Conservation (phyloP, 1,284 basidiomycete genomes). For the Leucoagaricus sp. region DNA sequence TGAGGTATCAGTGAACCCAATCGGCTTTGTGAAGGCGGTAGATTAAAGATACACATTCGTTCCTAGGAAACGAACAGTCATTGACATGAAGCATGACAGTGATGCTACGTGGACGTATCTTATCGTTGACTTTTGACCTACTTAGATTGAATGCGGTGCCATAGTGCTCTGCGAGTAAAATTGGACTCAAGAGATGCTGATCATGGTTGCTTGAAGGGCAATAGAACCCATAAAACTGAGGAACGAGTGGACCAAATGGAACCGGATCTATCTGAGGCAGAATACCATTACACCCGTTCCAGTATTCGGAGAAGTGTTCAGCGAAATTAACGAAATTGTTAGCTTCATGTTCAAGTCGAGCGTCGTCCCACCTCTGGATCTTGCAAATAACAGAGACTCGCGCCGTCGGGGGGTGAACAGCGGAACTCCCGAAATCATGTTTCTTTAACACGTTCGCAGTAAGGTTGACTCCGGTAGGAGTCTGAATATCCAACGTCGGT, state of each 20-base stretch:
- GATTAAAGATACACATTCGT: too few species aligned
- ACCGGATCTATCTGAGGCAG: constrained; percentile 42
- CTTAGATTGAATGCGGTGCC: too few species aligned
- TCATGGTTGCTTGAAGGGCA: too few species aligned
- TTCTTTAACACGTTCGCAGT: constrained; percentile 26
- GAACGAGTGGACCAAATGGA: constrained; percentile 47
- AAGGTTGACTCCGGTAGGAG: constrained; percentile 18
- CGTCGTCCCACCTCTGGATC: constrained; percentile 28
- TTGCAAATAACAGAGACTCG: constrained; percentile 31
- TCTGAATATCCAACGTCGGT: constrained; percentile 28
- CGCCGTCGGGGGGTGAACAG: constrained; percentile 16
- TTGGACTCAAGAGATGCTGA: too few species aligned
- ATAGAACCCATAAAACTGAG: constrained; percentile 59
- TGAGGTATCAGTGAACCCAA: too few species aligned
- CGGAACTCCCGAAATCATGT: background rate
- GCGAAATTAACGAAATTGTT: constrained; percentile 45
- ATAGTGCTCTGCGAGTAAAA: too few species aligned
- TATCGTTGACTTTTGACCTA: too few species aligned
- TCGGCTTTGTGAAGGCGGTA: too few species aligned
- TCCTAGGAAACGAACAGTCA: too few species aligned
- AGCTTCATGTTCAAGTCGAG: constrained; percentile 39
- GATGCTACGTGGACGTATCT: too few species aligned
- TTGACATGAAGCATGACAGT: too few species aligned
- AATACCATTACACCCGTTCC: constrained; percentile 46
- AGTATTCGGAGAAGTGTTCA: constrained; percentile 46